Conservation (phyloP, 2,329 filamentous ascomycete genomes). For the Plenodomus biglobosus region DNA sequence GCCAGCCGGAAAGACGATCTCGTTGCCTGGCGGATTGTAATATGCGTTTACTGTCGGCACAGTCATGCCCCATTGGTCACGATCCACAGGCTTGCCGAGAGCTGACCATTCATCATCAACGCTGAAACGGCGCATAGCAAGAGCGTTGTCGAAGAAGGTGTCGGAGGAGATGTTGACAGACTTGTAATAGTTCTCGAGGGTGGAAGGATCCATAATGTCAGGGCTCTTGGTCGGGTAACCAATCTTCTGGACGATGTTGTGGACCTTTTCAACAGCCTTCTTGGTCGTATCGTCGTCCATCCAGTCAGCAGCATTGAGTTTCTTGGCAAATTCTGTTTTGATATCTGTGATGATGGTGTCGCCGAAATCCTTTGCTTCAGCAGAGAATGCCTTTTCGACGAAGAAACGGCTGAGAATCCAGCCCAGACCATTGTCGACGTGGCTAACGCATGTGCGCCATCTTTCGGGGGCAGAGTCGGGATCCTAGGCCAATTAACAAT, state of each 20-base stretch:
- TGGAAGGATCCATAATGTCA: conserved; percentile 60
- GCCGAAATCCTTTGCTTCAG: conserved; percentile 66
- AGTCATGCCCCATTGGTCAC: conserved; percentile 62
- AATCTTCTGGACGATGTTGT: conserved; percentile 68
- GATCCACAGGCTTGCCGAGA: conserved; percentile 62
- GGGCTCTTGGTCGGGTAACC: conserved; percentile 66
- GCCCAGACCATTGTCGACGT: conserved; percentile 60
- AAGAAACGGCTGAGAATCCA: conserved; percentile 74
- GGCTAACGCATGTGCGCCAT: conserved; percentile 65
- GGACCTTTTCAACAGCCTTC: conserved; percentile 64
- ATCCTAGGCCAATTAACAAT: conserved; percentile 45
- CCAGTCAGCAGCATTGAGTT: conserved; percentile 62
- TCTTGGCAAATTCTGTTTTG: conserved; percentile 65
- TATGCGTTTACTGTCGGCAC: conserved; percentile 64
- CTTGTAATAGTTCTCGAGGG: conserved; percentile 60
- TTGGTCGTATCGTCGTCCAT: conserved; percentile 64
- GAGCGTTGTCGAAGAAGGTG: conserved; percentile 60
- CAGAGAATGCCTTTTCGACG: conserved; percentile 67
- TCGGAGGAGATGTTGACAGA: conserved; percentile 54
- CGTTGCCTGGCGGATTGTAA: conserved; percentile 65
- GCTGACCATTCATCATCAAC: conserved; percentile 57
- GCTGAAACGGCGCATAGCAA: conserved; percentile 55
- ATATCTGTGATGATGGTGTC: conserved; percentile 72
- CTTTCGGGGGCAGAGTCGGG: conserved; percentile 64
- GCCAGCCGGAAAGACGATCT: conserved; percentile 69